Evolutionary conservation across 2,329 filamentous ascomycete species (phyloP).

Genomic region (Stachybotrys chlorohalonatus): DNA sequence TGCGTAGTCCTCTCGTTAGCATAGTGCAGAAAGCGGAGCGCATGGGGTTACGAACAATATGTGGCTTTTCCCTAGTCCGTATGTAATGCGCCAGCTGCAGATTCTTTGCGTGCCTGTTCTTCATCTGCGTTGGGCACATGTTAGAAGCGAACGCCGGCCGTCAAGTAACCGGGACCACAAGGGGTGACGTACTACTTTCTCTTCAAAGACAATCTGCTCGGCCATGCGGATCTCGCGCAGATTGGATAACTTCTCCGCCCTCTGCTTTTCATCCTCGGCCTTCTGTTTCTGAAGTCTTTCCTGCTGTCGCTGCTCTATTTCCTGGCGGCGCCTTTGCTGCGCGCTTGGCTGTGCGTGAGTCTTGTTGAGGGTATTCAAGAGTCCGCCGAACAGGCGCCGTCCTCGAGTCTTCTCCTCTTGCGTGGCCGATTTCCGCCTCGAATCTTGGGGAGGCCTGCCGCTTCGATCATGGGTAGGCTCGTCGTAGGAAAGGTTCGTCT

Average conservation of each 20-base stretch:
- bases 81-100: conserved; percentile 64
- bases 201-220: conserved; percentile 69
- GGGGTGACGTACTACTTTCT: conserved; percentile 55
- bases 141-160: background rate
- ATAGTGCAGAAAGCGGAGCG: background rate
- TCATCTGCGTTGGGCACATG: conserved; percentile 49
- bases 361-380: conserved; percentile 72
- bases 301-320: conserved; percentile 75
- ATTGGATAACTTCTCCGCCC: conserved; percentile 55
- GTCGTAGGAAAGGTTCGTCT: conserved; percentile 4
- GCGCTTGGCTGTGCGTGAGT: conserved; percentile 42
- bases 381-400: conserved; percentile 74
- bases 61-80: conserved; percentile 61
- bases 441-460: conserved; percentile 2
- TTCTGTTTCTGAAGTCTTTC: conserved; percentile 66
- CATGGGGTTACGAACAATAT: conserved; percentile 50
- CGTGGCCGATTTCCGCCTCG: conserved; percentile 15
- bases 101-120: conserved; percentile 62
- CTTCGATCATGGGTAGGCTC: background rate
- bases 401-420: conserved; percentile 78
- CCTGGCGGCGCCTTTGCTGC: conserved; percentile 61
- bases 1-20: conserved; percentile 23
- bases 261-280: conserved; percentile 59
- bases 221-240: conserved; percentile 50
- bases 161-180: conserved; percentile 7